Base-by-base conservation (phyloP, 108 stramenopile species). In the Cylindrotheca fusiformis region DNA sequence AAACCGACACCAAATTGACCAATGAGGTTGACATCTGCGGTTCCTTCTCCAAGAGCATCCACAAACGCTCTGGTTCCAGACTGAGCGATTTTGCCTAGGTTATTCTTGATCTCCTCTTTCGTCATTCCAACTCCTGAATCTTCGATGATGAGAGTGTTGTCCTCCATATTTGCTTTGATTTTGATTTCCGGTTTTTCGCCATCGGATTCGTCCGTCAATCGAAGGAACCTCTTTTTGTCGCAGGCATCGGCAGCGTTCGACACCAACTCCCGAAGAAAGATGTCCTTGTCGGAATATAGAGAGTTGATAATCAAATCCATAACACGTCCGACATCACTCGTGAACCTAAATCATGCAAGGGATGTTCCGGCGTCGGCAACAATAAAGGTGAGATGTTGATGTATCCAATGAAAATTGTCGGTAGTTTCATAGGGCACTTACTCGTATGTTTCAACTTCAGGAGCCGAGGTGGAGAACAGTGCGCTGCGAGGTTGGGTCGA, bases 1-100 rank as follows among this genome's bases (percentile, higher is more conserved):
- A 99, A 99, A 31, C 99, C 99, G 4, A 99, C 99, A 63, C 99
- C 99, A 66, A 99, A 99, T 71, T 99, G 97, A 23, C 99, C 99
- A 69, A 98, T 97, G 28, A 98, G 64, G 60, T 85, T 89, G 45
- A 87, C 90, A 66, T 90, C 94, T n/a, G 79, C 83, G 4, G 32
- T 58, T 3, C 86, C 91, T 49, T 92, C 77, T 23, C 95, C 93
- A 26, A 98, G 63, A 10, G 88, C 91, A 59, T 97, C 86, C 19
- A 86, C 52, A 68, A 95, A 97, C 26, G 84, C 87, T 45, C 82
- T 80, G 4, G 96, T 97, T 20, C 96, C 94, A 33, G 80, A 82
- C 48, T 95, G 93, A 8, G 98, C 98, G 68, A 99, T 99, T 49
- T 82, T 83, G 51, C 98, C 98, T 24, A 99, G 77, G 65, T 99